Percentiles rank a stretch among this genome's conserved stretches.
Evolutionary conservation across 1,284 basidiomycete species (phyloP).

Genomic region (Ustilago nuda): DNA sequence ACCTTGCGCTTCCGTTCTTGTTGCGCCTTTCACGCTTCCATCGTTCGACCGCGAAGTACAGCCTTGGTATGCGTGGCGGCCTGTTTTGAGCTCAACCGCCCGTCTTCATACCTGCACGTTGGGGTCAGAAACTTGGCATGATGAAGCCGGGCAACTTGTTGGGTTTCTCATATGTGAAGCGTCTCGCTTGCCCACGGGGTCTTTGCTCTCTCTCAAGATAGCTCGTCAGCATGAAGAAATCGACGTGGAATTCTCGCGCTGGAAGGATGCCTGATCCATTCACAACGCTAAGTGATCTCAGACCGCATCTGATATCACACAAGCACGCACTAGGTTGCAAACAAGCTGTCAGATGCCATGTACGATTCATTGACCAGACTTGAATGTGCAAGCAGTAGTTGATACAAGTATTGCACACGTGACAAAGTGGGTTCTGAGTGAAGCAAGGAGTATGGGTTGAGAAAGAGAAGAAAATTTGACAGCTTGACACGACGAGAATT

Average conservation of each 20-base stretch:
- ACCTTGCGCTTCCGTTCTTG: background rate
- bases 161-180: background rate
- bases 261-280: no score
- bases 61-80: background rate
- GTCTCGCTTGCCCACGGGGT: background rate
- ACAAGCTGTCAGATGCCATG: no score
- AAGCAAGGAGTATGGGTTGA: background rate
- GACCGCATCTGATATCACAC: no score
- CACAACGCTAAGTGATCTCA: no score
- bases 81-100: background rate
- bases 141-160: background rate
- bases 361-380: background rate
- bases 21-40: constrained; percentile 1
- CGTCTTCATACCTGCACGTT: background rate
- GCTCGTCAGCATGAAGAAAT: no score
- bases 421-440: background rate
- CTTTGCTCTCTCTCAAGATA: background rate
- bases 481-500: background rate
- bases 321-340: no score
- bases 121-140: background rate
- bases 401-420: background rate
- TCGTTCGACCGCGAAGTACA: background rate
- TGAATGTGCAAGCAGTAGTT: background rate
- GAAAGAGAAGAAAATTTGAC: background rate
- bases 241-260: no score